Percentiles rank a stretch among this genome's conserved stretches.
Conservation (phyloP, 2,329 filamentous ascomycete genomes). For the Tothia fuscella region DNA sequence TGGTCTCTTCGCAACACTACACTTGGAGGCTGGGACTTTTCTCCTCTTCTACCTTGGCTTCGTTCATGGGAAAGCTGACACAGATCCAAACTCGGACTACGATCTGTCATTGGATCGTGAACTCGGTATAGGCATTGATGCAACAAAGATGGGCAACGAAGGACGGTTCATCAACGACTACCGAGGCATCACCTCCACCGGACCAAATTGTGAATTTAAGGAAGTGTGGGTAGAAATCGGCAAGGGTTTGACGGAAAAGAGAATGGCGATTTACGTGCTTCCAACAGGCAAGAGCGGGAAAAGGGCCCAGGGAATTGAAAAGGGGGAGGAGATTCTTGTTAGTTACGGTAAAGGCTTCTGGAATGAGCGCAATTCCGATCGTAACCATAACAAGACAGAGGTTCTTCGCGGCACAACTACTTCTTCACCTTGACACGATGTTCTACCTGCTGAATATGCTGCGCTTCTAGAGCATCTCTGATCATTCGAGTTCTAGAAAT, state of each 20-base stretch:
- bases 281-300: conserved; percentile 37
- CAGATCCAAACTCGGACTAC: conserved; percentile 35
- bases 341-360: conserved; percentile 43
- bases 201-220: conserved; percentile 32
- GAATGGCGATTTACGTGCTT: conserved; percentile 40
- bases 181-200: conserved; percentile 29
- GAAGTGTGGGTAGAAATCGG: conserved; percentile 27
- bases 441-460: no score
- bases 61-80: conserved; percentile 32
- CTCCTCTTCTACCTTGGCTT: conserved; percentile 39
- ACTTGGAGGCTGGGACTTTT: conserved; percentile 33
- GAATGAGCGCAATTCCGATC: no score
- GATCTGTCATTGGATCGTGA: conserved; percentile 40
- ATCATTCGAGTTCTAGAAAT: no score
- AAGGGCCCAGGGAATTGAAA: conserved; percentile 31
- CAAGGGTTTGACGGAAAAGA: conserved; percentile 30
- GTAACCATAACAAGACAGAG: no score
- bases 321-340: conserved; percentile 40
- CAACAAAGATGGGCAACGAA: conserved; percentile 37
- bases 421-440: no score
- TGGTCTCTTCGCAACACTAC: conserved; percentile 35
- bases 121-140: conserved; percentile 36
- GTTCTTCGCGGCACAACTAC: no score
- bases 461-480: no score
- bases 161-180: conserved; percentile 43